Conservation (phyloP, 2,329 filamentous ascomycete genomes). For the Pezicula rhizophila region DNA sequence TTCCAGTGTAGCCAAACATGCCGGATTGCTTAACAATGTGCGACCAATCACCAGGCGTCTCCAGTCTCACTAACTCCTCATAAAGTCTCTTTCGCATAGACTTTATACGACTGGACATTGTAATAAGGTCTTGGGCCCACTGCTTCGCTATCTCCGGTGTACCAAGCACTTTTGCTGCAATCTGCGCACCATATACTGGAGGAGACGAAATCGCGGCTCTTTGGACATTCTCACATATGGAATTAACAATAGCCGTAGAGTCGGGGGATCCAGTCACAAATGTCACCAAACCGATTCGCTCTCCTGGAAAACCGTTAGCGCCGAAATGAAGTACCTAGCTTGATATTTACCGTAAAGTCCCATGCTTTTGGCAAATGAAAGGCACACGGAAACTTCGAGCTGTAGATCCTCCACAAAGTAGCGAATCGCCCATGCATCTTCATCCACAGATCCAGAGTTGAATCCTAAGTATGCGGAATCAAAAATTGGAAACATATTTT, state of each 20-base stretch:
- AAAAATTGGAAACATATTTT: conserved; percentile 26
- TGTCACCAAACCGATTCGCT: conserved; percentile 9
- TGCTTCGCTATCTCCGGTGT: conserved; percentile 23
- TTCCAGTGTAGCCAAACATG: conserved; percentile 41
- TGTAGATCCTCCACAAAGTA: conserved; percentile 28
- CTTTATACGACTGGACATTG: conserved; percentile 31
- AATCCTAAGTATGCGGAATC: conserved; percentile 30
- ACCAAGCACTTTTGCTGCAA: conserved; percentile 29
- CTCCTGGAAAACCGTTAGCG: conserved; percentile 2
- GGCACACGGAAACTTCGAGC: conserved; percentile 48
- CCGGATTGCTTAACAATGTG: conserved; percentile 32
- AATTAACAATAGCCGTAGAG: conserved; percentile 14
- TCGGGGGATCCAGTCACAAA: conserved; percentile 21
- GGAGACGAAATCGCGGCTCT: conserved; percentile 31
- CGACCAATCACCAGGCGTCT: conserved; percentile 32
- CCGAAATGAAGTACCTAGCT: not conserved
- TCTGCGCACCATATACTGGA: conserved; percentile 30
- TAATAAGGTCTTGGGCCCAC: conserved; percentile 31
- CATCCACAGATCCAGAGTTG: conserved; percentile 24
- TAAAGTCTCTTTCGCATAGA: conserved; percentile 30
- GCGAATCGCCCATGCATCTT: conserved; percentile 27
- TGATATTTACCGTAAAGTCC: conserved; percentile 34
- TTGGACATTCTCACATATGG: conserved; percentile 28
- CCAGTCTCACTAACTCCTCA: conserved; percentile 25
- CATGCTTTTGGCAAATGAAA: conserved; percentile 59